phyloP scores from a whole-genome alignment of 805 yeast genomes.

The Starmerella cellae region DNA sequence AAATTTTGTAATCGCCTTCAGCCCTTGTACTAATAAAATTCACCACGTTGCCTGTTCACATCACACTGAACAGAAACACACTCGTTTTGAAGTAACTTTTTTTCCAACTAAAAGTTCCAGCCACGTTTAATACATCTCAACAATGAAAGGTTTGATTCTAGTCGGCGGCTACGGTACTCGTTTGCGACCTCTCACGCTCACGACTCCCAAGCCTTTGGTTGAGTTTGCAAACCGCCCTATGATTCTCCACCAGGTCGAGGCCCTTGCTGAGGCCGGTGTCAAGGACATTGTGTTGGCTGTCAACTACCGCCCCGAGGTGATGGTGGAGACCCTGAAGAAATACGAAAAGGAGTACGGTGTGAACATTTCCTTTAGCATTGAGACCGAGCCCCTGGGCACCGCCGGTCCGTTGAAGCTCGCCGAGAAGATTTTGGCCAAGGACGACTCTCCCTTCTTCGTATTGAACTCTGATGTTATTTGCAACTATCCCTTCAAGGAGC shows the following conservation, averaged over 20 bases:
- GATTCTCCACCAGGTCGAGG: conserved; percentile 97
- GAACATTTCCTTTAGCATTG: conserved; percentile 89
- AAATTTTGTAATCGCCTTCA: conserved; percentile 9
- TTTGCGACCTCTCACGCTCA: conserved; percentile 93
- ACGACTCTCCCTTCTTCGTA: conserved; percentile 91
- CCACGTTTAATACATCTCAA: neutral
- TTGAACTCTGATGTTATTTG: conserved; percentile 97
- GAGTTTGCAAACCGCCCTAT: conserved; percentile 98
- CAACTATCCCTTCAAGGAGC: conserved; percentile 91
- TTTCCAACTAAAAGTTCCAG: too few species aligned
- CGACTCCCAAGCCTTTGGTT: conserved; percentile 91
- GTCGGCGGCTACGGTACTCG: conserved; percentile 99
- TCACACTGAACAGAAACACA: neutral
- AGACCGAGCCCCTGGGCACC: conserved; percentile 98
- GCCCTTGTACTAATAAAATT: conserved; percentile 1
- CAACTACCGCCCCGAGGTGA: conserved; percentile 97
- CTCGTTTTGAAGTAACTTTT: neutral
- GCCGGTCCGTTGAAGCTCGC: conserved; percentile 99
- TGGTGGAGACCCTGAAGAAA: conserved; percentile 88
- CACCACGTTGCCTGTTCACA: neutral
- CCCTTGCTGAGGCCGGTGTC: conserved; percentile 95
- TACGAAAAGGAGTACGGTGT: conserved; percentile 94
- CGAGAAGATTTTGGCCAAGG: conserved; percentile 83
- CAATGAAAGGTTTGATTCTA: conserved; percentile 86
- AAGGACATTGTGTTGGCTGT: conserved; percentile 97